A percentile compares a stretch with the other conserved stretches of the same genome.
These are phyloP conservation scores for Rhododendron ferrugineum DNA, from an alignment of 148 eudicot species.

Conservation along the genomic window DNA sequence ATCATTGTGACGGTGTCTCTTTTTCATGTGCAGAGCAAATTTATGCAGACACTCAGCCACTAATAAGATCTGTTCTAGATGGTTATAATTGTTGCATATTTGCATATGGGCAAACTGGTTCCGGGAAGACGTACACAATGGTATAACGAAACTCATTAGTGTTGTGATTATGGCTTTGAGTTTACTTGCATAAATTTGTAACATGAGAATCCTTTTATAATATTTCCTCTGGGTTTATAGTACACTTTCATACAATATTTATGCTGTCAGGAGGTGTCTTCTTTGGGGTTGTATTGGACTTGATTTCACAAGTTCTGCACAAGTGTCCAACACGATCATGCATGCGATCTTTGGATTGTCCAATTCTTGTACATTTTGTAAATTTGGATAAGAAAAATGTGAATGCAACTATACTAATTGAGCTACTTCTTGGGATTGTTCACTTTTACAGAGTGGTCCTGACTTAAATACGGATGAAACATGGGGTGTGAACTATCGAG, in stretches of 20 bases:
- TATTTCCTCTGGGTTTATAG: neutral
- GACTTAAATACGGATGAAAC: slow-evolving; percentile 70
- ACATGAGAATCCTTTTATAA: neutral
- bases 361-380: neutral
- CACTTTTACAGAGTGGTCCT: slow-evolving; percentile 71
- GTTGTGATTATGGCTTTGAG: neutral
- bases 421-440: neutral
- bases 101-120: slow-evolving; percentile 98
- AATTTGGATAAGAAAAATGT: neutral
- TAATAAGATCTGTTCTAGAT: slow-evolving; percentile 87
- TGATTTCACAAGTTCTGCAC: neutral
- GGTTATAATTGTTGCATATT: slow-evolving; percentile 94
- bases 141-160: slow-evolving; percentile 29
- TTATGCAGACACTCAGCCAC: slow-evolving; percentile 76
- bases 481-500: slow-evolving; percentile 97
- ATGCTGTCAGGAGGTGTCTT: too few species aligned
- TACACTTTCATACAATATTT: neutral
- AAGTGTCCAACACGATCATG: neutral
- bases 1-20: neutral
- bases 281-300: neutral
- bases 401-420: neutral
- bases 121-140: slow-evolving; percentile 99
- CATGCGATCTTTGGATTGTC: neutral
- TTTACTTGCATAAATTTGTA: neutral
- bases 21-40: slow-evolving; percentile 65